These are phyloP conservation scores for Hyphodiscus sp. DNA, from an alignment of 2,329 filamentous ascomycete species.

Conservation along the genomic window DNA sequence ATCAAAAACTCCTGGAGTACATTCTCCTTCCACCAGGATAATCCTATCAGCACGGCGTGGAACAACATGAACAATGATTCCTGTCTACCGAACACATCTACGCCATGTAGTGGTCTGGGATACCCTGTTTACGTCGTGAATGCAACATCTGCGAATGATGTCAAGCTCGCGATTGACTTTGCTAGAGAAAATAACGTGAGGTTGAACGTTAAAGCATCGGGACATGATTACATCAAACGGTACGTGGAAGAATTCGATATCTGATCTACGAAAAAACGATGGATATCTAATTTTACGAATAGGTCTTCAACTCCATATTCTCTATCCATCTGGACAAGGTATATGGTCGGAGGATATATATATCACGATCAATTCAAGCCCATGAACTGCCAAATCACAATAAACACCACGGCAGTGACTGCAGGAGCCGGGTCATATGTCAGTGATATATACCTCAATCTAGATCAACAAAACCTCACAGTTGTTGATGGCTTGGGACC, in stretches of 20 bases:
- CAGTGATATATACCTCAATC: not conserved
- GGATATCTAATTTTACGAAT: not conserved
- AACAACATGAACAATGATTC: constrained; percentile 30
- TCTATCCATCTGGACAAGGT: constrained; percentile 13
- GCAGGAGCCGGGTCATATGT: constrained; percentile 4
- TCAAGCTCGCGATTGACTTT: constrained; percentile 25
- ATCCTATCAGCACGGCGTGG: constrained; percentile 27
- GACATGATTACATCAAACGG: constrained; percentile 9
- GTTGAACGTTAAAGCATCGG: constrained; percentile 6
- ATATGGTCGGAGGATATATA: constrained; percentile 3
- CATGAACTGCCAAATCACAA: not conserved
- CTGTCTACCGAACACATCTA: constrained; percentile 25
- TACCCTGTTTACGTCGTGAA: constrained; percentile 31
- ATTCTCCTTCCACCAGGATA: constrained; percentile 31
- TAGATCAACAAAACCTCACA: not conserved
- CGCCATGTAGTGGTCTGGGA: constrained; percentile 22
- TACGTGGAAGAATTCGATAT: not conserved
- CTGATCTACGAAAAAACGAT: not conserved
- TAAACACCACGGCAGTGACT: constrained; percentile 4
- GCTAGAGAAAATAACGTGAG: constrained; percentile 10
- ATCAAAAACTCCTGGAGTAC: constrained; percentile 27
- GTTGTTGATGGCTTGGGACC: constrained; percentile 1
- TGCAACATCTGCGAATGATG: constrained; percentile 26
- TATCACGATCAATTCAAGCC: constrained; percentile 2
- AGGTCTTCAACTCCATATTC: constrained; percentile 4